These are phyloP conservation scores for Fomitiporia mediterranea DNA, from an alignment of 1,284 basidiomycete genomes.

Conservation along the genomic window DNA sequence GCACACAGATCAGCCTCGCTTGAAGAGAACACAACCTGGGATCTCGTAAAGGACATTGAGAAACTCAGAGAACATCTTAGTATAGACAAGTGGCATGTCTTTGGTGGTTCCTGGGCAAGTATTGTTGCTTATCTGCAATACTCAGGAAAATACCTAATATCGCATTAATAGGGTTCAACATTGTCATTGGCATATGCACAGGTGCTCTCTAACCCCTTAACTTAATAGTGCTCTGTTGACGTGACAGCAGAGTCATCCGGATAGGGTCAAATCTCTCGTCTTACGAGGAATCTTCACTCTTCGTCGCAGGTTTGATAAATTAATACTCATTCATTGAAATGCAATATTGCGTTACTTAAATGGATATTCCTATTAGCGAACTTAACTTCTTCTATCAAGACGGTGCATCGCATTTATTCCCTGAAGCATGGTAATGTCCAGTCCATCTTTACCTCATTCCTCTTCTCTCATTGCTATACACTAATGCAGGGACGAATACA, in stretches of 20 bases:
- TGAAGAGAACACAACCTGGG: constrained; percentile 92
- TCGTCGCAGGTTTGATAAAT: constrained; percentile 53
- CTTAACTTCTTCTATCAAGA: constrained; percentile 92
- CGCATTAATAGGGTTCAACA: constrained; percentile 70
- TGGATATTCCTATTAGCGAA: constrained; percentile 46
- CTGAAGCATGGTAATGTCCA: constrained; percentile 69
- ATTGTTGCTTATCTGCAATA: neutral
- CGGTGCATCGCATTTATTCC: constrained; percentile 77
- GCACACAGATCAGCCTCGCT: constrained; percentile 59
- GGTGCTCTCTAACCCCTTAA: constrained; percentile 33
- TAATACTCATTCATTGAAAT: neutral
- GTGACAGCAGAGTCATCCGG: constrained; percentile 62
- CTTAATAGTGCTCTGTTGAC: constrained; percentile 1
- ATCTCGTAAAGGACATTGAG: constrained; percentile 89
- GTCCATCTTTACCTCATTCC: neutral
- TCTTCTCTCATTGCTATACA: neutral
- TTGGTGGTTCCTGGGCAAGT: constrained; percentile 84
- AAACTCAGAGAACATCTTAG: constrained; percentile 67
- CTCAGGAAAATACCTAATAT: neutral
- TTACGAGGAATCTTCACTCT: constrained; percentile 73
- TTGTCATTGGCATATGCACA: constrained; percentile 87
- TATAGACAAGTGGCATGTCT: constrained; percentile 87
- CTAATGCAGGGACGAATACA: constrained; percentile 67
- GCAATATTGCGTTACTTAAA: neutral
- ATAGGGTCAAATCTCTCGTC: constrained; percentile 74